Percentiles rank a stretch among this genome's conserved stretches.
Conservation (phyloP, 768 basidiomycete genomes). For the Tephrocybe sp. region DNA sequence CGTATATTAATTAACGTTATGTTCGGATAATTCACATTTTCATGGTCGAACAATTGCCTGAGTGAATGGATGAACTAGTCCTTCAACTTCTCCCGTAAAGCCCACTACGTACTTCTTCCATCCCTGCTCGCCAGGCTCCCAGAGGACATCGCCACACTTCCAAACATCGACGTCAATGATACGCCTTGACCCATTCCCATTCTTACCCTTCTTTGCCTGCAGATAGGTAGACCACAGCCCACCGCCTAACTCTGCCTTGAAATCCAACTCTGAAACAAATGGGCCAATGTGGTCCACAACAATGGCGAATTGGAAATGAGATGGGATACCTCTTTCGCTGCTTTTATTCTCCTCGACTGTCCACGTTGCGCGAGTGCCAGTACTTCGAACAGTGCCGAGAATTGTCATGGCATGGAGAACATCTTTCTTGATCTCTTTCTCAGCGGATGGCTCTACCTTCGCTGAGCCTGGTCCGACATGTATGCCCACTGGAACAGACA, state of each 20-base stretch:
- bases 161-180: slow-evolving; percentile 19
- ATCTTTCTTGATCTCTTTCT: slow-evolving; percentile 15
- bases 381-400: slow-evolving; percentile 11
- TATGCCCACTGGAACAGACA: slow-evolving; percentile 10
- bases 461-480: slow-evolving; percentile 12
- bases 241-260: slow-evolving; percentile 19
- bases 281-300: slow-evolving; percentile 17
- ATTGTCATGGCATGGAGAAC: slow-evolving; percentile 23
- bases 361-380: slow-evolving; percentile 15
- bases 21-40: background rate
- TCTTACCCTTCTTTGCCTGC: slow-evolving; percentile 17
- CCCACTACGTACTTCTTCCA: slow-evolving; percentile 20
- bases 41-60: slow-evolving; percentile 18
- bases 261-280: slow-evolving; percentile 17
- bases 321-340: slow-evolving; percentile 19
- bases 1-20: too few relatives aligned
- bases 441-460: slow-evolving; percentile 14
- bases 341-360: slow-evolving; percentile 21
- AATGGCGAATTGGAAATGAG: slow-evolving; percentile 18
- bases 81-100: slow-evolving; percentile 19
- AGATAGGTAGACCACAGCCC: slow-evolving; percentile 18
- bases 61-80: slow-evolving; percentile 14
- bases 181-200: slow-evolving; percentile 13
- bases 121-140: slow-evolving; percentile 17
- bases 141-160: slow-evolving; percentile 19